Base-by-base conservation (phyloP, 352 stramenopile species). In the Globisporangium alternatum region DNA sequence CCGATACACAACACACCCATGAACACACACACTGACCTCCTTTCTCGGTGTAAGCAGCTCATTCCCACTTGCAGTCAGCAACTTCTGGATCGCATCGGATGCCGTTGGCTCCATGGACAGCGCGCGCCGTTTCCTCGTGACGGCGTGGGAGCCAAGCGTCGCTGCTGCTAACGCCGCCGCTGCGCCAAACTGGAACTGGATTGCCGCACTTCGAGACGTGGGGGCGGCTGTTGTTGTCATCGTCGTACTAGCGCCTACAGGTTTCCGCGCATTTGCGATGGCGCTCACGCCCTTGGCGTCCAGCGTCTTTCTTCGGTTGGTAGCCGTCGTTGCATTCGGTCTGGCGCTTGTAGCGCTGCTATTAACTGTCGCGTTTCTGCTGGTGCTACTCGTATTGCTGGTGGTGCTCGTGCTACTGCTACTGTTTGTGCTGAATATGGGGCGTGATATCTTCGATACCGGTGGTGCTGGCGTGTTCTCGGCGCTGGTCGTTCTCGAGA, bases 61-160 rank as follows among this genome's bases (percentile, higher is more conserved):
- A 17, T 25, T 28, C 10, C 21, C 43, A 15, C 56, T 25, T 5
- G 56, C 66, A 2, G 71, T 75, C 17, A 91, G 65, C 31, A 87
- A 68, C 55, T 81, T 83, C 44, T 82, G 64, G 25, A 90, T 91
- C 2, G 76, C 70, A 51, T 91, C 77, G 3, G 80, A 88, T 37
- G 78, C 72, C 70, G 83, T 82, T 0, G 83, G 80, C 55, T 91
- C 83, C 83, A 91, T 91, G 5, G 80, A 90, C 19, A 79, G 44
- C 2, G 83, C 80, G 22, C 78, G 65, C 4, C 79, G 72, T 53
- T 91, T 90, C 31, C 76, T 49, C 55, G 56, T 62, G 33, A 63
- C 37, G 13, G 54, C 55, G 10, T 54, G 44, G 8, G 62, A 51
- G 25, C 62, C 49, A 4, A 68, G 51, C 13, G 62, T 68, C 62